These are phyloP conservation scores for Solanum piurae DNA, from an alignment of 257 asterid species.

Conservation along the genomic window DNA sequence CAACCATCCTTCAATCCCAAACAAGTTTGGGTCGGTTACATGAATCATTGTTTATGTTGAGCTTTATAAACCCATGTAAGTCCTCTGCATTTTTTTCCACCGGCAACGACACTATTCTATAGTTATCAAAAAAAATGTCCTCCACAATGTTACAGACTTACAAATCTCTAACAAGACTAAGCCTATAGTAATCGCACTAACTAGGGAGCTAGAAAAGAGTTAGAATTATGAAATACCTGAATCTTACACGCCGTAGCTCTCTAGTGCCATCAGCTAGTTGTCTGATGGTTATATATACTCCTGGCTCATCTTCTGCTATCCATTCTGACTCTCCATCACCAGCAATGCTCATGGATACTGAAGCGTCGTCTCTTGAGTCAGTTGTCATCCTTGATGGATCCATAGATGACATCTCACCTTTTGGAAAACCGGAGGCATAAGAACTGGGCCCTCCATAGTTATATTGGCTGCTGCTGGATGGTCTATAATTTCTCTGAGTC, in stretches of 20 bases:
- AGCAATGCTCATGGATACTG: slow-evolving; percentile 81
- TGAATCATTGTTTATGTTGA: not conserved
- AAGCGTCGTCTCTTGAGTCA: slow-evolving; percentile 61
- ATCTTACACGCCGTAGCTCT: slow-evolving; percentile 91
- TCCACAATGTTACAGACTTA: not conserved
- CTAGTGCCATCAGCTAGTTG: slow-evolving; percentile 81
- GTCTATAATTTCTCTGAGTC: slow-evolving; percentile 59
- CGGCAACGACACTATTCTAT: not conserved
- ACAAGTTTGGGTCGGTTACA: not conserved
- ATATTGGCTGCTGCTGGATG: not conserved
- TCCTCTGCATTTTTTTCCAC: not conserved
- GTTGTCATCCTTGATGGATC: slow-evolving; percentile 82
- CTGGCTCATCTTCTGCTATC: slow-evolving; percentile 92
- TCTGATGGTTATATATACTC: slow-evolving; percentile 85
- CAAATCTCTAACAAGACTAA: not conserved
- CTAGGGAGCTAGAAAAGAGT: not conserved
- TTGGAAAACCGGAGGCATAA: not conserved
- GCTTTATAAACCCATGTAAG: not conserved
- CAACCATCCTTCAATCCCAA: not conserved
- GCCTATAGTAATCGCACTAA: not conserved
- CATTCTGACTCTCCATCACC: slow-evolving; percentile 89
- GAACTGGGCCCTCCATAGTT: not conserved
- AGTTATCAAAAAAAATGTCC: not conserved
- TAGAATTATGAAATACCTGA: slow-evolving; percentile 50
- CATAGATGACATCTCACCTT: slow-evolving; percentile 21